Evolutionary conservation across 2,329 filamentous ascomycete species (phyloP), one percentile per base, ranked within the genome.

Genomic region (Colletotrichum tropicale): DNA sequence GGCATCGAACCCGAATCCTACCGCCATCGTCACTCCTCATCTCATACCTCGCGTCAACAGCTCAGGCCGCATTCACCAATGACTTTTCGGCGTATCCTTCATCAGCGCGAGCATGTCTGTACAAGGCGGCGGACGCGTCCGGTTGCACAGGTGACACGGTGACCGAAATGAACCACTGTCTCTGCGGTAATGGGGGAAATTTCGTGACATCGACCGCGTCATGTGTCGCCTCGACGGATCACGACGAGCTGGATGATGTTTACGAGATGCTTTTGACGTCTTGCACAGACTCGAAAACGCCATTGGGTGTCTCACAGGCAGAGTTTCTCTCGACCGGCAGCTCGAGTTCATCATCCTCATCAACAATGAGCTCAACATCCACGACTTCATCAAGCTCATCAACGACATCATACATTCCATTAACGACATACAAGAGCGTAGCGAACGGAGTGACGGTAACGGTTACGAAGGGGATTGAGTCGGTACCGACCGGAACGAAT

Each of bases 201-300:
- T 91, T 91, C 79, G 82, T 91, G 73, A 86, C 84, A 38, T 83
- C 84, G 32, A 80, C 87, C 3, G 89, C 89, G 4, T 77, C 76
- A 13, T 91, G 89, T 77, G 80, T 91, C 13, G 87, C 85, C 18
- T 73, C 78, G 32, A 43, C 79, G 5, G 84, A 82, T 64, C 79
- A 81, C 1, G 78, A 30, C 30, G 86, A 90, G 61, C 77, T 90
- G 8, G 76, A 81, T 15, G 71, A 79, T 12, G 87, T 89, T 12
- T 91, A 88, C 77, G 78, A 81, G 15, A 87, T 82, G 6, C 85
- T 91, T 82, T 74, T 80, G 5, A 78, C 78, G 15, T 87, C 88
- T 16, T 91, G 89, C 78, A 78, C 80, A 3, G 80, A 84, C 26
- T 89, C 88, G 0, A 80, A 83, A 4, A 89, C 88, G 18, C 86